Evolutionary conservation across 2,329 filamentous ascomycete species (phyloP).

Genomic region (Ceratocystis harringtonii): DNA sequence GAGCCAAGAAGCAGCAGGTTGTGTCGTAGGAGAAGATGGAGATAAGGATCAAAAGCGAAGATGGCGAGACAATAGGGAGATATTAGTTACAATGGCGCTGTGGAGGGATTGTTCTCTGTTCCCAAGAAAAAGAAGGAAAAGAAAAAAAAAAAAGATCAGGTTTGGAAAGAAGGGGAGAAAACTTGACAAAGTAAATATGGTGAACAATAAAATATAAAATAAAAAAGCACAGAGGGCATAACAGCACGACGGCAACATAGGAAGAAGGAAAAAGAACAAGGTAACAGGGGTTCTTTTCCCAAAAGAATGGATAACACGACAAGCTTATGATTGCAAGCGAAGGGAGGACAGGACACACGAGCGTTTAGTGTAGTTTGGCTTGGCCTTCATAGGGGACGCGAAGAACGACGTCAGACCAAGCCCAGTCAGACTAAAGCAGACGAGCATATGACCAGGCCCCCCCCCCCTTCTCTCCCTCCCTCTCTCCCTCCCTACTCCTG

Average conservation of each 20-base stretch:
- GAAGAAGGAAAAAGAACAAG: constrained; percentile 11
- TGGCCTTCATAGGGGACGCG: background rate
- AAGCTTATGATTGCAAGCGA: background rate
- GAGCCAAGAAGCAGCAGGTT: background rate
- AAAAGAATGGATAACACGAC: background rate
- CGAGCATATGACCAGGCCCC: background rate
- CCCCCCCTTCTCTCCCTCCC: background rate
- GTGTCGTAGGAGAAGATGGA: background rate
- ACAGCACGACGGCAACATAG: background rate
- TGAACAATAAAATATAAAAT: background rate
- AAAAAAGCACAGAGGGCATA: constrained; percentile 5
- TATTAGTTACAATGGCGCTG: no score
- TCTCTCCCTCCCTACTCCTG: background rate
- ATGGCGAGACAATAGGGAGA: no score
- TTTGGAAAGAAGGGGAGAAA: background rate
- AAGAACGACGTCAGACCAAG: background rate
- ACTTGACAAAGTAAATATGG: background rate
- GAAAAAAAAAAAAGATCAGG: background rate
- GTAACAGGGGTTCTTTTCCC: background rate
- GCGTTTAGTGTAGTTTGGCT: no score
- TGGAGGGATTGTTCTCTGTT: no score
- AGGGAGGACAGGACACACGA: background rate
- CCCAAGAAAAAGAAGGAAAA: background rate
- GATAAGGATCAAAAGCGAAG: background rate
- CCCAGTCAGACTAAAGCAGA: background rate